These are phyloP conservation scores for Physcomitrium patens DNA, from an alignment of 225 moss, liverwort and hornwort species.

Conservation along the genomic window DNA sequence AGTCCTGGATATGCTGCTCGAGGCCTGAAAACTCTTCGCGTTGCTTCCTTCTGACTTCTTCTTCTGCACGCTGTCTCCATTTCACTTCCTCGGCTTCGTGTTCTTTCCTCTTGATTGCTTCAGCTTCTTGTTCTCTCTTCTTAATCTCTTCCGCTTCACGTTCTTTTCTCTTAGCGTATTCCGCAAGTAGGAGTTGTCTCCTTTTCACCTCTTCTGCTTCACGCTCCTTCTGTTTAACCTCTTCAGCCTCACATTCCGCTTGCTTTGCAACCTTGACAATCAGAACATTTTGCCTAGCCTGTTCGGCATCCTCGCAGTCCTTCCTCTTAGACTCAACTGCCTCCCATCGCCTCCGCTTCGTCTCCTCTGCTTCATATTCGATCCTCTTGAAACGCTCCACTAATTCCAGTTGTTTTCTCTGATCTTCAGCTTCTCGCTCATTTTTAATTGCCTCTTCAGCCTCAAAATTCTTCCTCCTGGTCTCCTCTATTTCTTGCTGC, in stretches of 20 bases:
- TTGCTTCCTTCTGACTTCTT: slow-evolving; percentile 55
- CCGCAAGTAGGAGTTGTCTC: slow-evolving; percentile 50
- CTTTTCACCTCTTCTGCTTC: slow-evolving; percentile 43
- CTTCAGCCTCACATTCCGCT: slow-evolving; percentile 34
- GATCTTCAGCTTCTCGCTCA: slow-evolving; percentile 35
- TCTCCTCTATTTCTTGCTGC: slow-evolving; percentile 32
- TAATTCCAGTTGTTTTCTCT: slow-evolving; percentile 27
- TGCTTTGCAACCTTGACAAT: slow-evolving; percentile 36
- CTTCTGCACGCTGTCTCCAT: slow-evolving; percentile 54
- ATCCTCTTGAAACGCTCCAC: slow-evolving; percentile 19
- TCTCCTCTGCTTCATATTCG: slow-evolving; percentile 45
- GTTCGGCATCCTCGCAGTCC: slow-evolving; percentile 41
- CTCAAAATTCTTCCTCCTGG: slow-evolving; percentile 31
- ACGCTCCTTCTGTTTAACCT: slow-evolving; percentile 44
- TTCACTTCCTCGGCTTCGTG: slow-evolving; percentile 52
- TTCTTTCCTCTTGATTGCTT: slow-evolving; percentile 51
- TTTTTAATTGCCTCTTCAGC: slow-evolving; percentile 26
- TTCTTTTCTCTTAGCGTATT: slow-evolving; percentile 47
- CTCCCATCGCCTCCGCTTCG: slow-evolving; percentile 30
- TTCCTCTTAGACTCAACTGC: slow-evolving; percentile 40
- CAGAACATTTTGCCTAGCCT: slow-evolving; percentile 20
- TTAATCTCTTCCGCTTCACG: slow-evolving; percentile 53
- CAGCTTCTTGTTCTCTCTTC: slow-evolving; percentile 50
- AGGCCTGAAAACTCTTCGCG: slow-evolving; percentile 75
- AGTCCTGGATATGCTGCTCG: slow-evolving; percentile 98